Evolutionary conservation across 1,139 yeast species (phyloP).

Genomic region (Saccharomyces hybrid): DNA sequence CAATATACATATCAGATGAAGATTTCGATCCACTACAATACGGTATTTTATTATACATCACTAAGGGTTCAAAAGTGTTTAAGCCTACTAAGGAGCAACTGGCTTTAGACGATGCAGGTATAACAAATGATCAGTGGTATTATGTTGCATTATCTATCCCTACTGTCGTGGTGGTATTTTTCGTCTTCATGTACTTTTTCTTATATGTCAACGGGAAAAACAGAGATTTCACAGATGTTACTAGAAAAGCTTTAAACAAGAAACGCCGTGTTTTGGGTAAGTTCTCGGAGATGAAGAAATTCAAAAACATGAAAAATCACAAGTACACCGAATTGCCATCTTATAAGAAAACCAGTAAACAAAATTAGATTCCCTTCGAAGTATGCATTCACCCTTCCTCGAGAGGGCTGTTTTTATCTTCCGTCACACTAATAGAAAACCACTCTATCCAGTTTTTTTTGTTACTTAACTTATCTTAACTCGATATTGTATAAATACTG

Average conservation of each 20-base stretch:
- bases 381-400: background rate
- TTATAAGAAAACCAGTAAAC: slow-evolving; percentile 27
- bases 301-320: slow-evolving; percentile 30
- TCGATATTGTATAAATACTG: background rate
- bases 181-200: slow-evolving; percentile 56
- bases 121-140: slow-evolving; percentile 55
- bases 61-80: slow-evolving; percentile 50
- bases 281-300: slow-evolving; percentile 32
- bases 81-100: slow-evolving; percentile 52
- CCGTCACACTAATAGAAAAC: background rate
- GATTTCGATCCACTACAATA: slow-evolving; percentile 51
- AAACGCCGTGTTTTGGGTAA: slow-evolving; percentile 41
- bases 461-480: background rate
- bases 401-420: background rate
- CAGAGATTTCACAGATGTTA: slow-evolving; percentile 41
- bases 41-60: slow-evolving; percentile 50
- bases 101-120: slow-evolving; percentile 49
- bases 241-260: slow-evolving; percentile 43
- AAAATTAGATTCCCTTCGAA: slow-evolving; percentile 11
- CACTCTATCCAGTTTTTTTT: background rate
- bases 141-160: slow-evolving; percentile 66
- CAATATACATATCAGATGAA: slow-evolving; percentile 56
- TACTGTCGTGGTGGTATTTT: slow-evolving; percentile 56
- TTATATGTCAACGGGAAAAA: slow-evolving; percentile 44
- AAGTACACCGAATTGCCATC: slow-evolving; percentile 38